phyloP scores from a whole-genome alignment of 1,139 yeast species.

The Debaryomyces psychrophilus region DNA sequence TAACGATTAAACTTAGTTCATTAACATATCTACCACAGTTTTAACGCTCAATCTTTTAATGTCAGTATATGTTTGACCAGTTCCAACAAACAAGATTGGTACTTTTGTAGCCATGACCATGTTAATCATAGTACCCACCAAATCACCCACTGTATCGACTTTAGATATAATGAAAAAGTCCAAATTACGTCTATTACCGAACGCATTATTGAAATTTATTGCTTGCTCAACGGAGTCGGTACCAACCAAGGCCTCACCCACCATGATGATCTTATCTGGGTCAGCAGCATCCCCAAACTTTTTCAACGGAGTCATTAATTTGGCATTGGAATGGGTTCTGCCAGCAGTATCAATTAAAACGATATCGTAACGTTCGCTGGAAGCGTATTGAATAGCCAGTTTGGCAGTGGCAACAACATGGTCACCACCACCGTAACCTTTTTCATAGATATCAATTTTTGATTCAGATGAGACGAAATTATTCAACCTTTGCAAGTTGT shows the following conservation, averaged over 20 bases:
- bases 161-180: slow-evolving; percentile 94
- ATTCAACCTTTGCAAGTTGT: slow-evolving; percentile 64
- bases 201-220: slow-evolving; percentile 86
- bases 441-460: slow-evolving; percentile 81
- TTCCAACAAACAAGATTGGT: slow-evolving; percentile 93
- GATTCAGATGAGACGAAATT: slow-evolving; percentile 40
- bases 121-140: slow-evolving; percentile 95
- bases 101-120: slow-evolving; percentile 97
- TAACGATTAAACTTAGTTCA: slow-evolving; percentile 37
- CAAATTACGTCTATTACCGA: slow-evolving; percentile 78
- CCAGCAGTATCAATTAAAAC: slow-evolving; percentile 98
- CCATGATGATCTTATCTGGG: slow-evolving; percentile 97
- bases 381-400: slow-evolving; percentile 77
- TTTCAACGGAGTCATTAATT: slow-evolving; percentile 93
- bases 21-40: slow-evolving; percentile 86
- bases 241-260: slow-evolving; percentile 97
- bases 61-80: slow-evolving; percentile 97
- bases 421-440: slow-evolving; percentile 96
- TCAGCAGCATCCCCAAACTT: slow-evolving; percentile 95
- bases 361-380: slow-evolving; percentile 67
- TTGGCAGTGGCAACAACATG: slow-evolving; percentile 93
- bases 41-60: slow-evolving; percentile 89
- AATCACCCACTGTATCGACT: slow-evolving; percentile 96
- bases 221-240: slow-evolving; percentile 98
- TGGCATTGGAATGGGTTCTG: slow-evolving; percentile 92